Base-by-base conservation (phyloP, 352 stramenopile genomes). In the Phytophthora pseudosyringae region DNA sequence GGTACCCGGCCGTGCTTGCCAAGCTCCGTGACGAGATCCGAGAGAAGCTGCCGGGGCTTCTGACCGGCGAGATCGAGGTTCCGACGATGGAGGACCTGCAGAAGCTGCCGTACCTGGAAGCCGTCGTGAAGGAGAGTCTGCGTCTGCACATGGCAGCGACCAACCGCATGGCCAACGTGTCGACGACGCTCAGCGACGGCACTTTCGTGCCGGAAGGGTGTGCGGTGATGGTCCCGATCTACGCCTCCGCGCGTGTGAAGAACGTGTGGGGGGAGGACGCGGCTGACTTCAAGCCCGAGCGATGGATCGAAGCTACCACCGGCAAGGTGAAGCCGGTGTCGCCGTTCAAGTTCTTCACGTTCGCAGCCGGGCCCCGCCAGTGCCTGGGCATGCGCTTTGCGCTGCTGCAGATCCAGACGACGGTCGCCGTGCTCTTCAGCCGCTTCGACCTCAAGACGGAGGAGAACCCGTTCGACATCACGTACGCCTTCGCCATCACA, bases 131-230 rank as follows among this genome's bases (percentile, higher is more conserved):
- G 3, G 87, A 95, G 64, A 88, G 65, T 32, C 51, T 95, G 9
- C 76, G 87, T 6, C 55, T 95, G 26, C 81, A 86, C 44, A 76
- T 86, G 47, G 75, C 83, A 43, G 61, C 61, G 3, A 40, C 67
- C 21, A 57, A 72, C 6, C 73, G 82, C 28, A 65, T 75, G 38
- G 67, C 72, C 0, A 75, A 64, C 25, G 28, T 48, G 13, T 81
- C 83, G 21, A 88, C 83, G 1, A 74, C 83, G 25, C 69, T 92
- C 3, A 71, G 65, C 3, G 76, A 90, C 28, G 86, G 86, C 75
- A 81, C 18, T 62, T 95, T 3, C 66, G 31, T 61, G 74, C 59
- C 59, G 71, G 80, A 26, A 70, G 65, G 13, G 59, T 26, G 68
- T 10, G 71, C 89, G 13, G 63, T 79, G 29, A 60, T 91, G 43